phyloP scores from a whole-genome alignment of 1,139 yeast species.

The Yamadazyma membranifaciens region DNA sequence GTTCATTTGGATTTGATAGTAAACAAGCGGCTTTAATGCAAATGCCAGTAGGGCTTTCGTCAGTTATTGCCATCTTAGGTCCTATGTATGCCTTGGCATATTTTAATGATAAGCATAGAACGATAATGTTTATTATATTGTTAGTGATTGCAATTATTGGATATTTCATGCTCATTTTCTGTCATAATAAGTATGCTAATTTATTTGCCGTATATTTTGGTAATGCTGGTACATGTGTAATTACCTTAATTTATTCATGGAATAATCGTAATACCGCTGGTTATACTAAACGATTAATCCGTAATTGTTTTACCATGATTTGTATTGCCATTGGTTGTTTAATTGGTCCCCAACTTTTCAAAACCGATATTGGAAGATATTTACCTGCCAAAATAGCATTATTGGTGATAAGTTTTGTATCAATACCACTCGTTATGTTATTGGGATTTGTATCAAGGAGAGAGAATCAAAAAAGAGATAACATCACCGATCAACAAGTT shows the following conservation, averaged over 20 bases:
- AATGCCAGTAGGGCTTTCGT: constrained; percentile 38
- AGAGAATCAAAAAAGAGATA: constrained; percentile 28
- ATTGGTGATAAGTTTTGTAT: constrained; percentile 28
- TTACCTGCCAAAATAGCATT: constrained; percentile 36
- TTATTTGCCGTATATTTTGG: constrained; percentile 36
- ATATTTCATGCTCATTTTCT: constrained; percentile 30
- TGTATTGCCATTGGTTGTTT: constrained; percentile 36
- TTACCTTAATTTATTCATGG: constrained; percentile 34
- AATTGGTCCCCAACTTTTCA: constrained; percentile 42
- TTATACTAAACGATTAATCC: constrained; percentile 29
- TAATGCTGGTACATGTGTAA: constrained; percentile 35
- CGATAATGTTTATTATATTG: constrained; percentile 29
- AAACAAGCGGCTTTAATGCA: constrained; percentile 38
- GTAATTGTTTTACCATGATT: constrained; percentile 33
- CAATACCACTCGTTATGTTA: constrained; percentile 29
- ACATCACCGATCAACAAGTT: constrained; percentile 9
- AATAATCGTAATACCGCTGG: constrained; percentile 38
- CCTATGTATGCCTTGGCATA: constrained; percentile 31
- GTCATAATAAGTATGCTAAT: constrained; percentile 28
- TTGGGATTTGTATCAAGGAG: constrained; percentile 24
- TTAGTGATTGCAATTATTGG: constrained; percentile 36
- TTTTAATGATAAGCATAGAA: constrained; percentile 20
- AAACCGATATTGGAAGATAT: constrained; percentile 28
- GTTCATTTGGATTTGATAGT: constrained; percentile 33
- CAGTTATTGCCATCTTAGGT: constrained; percentile 30